These are phyloP conservation scores for Alternaria solani DNA, from an alignment of 2,329 filamentous ascomycete genomes.

Conservation along the genomic window DNA sequence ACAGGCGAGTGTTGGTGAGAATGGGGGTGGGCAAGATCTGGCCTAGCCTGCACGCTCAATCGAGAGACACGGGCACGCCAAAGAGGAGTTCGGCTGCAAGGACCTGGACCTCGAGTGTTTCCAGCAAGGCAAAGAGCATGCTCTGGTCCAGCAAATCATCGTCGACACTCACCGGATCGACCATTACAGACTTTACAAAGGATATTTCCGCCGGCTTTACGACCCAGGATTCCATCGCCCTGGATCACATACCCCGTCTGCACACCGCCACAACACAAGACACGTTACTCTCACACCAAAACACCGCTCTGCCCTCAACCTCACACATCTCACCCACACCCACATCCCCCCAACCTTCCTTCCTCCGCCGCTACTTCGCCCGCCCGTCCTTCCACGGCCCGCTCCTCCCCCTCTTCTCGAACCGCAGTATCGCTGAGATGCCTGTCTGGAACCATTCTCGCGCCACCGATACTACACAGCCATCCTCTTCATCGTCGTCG, in stretches of 20 bases:
- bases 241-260: slow-evolving; percentile 1
- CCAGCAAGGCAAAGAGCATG: slow-evolving; percentile 37
- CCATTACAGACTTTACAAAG: slow-evolving; percentile 19
- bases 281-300: slow-evolving; percentile 2
- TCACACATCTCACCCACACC: neutral
- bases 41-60: slow-evolving; percentile 35
- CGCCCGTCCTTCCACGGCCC: slow-evolving; percentile 6
- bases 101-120: slow-evolving; percentile 26
- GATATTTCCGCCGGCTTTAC: slow-evolving; percentile 16
- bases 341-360: slow-evolving; percentile 6
- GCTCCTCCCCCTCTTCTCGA: slow-evolving; percentile 33
- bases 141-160: slow-evolving; percentile 28
- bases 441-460: too few relatives aligned
- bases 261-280: slow-evolving; percentile 21
- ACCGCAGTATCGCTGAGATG: slow-evolving; percentile 11
- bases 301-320: neutral
- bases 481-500: neutral
- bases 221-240: slow-evolving; percentile 21
- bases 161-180: slow-evolving; percentile 26
- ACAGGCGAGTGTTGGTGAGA: slow-evolving; percentile 35
- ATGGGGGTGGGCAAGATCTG: slow-evolving; percentile 43
- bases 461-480: neutral
- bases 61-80: slow-evolving; percentile 22
- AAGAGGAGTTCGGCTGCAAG: slow-evolving; percentile 23
- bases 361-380: slow-evolving; percentile 33